A percentile compares a stretch with the other conserved stretches of the same genome.
These are phyloP conservation scores for Colletotrichum cordylinicola DNA, from an alignment of 2,329 filamentous ascomycete genomes.

Conservation along the genomic window DNA sequence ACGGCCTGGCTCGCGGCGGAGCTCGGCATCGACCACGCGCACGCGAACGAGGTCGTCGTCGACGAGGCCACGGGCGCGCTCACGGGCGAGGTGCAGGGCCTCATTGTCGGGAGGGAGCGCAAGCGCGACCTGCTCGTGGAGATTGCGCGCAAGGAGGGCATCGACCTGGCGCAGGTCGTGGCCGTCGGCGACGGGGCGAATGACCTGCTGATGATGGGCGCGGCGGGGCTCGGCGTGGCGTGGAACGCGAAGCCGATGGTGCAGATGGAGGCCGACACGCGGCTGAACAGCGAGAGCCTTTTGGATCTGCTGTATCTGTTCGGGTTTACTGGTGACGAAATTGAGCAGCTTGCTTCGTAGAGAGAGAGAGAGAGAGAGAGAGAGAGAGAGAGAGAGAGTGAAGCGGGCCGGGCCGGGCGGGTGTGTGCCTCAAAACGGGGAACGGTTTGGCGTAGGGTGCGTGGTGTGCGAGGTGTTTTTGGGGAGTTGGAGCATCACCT, in stretches of 20 bases:
- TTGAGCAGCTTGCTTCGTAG: conserved; percentile 49
- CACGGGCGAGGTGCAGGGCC: conserved; percentile 74
- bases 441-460: neutral
- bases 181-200: conserved; percentile 85
- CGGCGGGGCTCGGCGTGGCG: conserved; percentile 78
- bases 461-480: conserved; percentile 1
- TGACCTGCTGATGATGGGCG: conserved; percentile 79
- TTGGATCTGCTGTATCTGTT: conserved; percentile 77
- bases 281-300: conserved; percentile 74
- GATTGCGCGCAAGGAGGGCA: conserved; percentile 71
- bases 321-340: conserved; percentile 72
- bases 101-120: conserved; percentile 77
- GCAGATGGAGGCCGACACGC: conserved; percentile 76
- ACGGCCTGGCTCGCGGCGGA: conserved; percentile 84
- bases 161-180: conserved; percentile 70
- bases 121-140: conserved; percentile 75
- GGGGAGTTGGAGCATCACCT: neutral
- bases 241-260: conserved; percentile 87
- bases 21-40: conserved; percentile 85
- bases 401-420: conserved; percentile 20
- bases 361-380: neutral
- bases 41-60: conserved; percentile 83
- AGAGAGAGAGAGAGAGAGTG: neutral
- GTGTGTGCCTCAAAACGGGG: neutral
- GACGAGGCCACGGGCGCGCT: conserved; percentile 59